Evolutionary conservation across 2,329 filamentous ascomycete species (phyloP), one percentile per base, ranked within the genome.

Genomic region (Diplodia scrobiculata): DNA sequence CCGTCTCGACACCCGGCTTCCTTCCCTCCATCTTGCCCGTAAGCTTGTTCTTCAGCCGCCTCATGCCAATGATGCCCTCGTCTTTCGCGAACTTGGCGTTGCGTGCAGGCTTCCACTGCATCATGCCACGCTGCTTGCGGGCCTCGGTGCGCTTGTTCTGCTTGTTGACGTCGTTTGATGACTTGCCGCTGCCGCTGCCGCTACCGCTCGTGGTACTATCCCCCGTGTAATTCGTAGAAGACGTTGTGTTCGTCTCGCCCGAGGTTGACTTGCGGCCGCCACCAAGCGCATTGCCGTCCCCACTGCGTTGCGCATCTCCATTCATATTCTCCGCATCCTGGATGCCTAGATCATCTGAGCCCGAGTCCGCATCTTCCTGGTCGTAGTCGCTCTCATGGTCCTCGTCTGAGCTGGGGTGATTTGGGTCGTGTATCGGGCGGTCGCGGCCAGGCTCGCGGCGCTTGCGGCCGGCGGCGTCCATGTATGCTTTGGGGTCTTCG

Each of bases 31-130:
- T 78, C 29, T 82, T 82, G 21, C 86, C 85, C 38, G 88, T 89
- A 10, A 95, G 84, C 74, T 91, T 88, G 73, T 90, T 89, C 76
- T 89, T 90, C 65, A 96, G 79, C 76, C 91, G 91, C 52, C 88
- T 83, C 5, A 92, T 77, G 0, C 91, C 91, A 79, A 89, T 93
- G 72, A 90, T 89, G 0, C 90, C 87, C 81, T 98, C 91, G 72
- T 97, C 84, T 79, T 95, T 96, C 51, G 89, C 93, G 76, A 97
- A 98, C 70, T 88, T 87, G 25, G 87, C 82, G 74, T 97, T 97
- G 48, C 94, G 84, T 75, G 93, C 90, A 0, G 94, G 93, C 73
- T 88, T 91, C 92, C 93, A 98, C 77, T 98, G 94, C 91, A 97
- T 96, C 74, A 97, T 73, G 0, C 94, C 94, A 11, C 93, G 84